phyloP scores from a whole-genome alignment of 805 yeast genomes.

The Candida taoyuanica region DNA sequence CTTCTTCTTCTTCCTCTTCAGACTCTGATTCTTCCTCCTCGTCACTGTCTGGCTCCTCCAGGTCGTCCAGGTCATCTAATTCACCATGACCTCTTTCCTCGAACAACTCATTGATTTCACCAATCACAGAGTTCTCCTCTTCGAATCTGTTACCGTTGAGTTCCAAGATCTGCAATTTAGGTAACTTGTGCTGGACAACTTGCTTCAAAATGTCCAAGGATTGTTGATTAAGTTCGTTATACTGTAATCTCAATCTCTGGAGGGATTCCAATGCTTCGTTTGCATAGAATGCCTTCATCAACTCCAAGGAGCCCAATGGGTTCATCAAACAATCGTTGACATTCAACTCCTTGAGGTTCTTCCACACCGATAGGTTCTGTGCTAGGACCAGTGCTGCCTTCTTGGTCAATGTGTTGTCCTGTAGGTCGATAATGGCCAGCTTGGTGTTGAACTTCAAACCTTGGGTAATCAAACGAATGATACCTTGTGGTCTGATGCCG shows the following conservation, averaged over 20 bases:
- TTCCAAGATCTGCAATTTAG: conserved; percentile 62
- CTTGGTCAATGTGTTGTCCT: conserved; percentile 89
- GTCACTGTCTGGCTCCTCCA: conserved; percentile 73
- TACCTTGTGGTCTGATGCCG: conserved; percentile 95
- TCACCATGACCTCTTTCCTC: conserved; percentile 74
- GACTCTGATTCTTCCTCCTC: conserved; percentile 51
- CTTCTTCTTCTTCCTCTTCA: conserved; percentile 36
- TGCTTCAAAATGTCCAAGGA: conserved; percentile 56
- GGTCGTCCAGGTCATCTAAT: conserved; percentile 89
- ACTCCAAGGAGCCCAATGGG: conserved; percentile 61
- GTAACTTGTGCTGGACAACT: conserved; percentile 51
- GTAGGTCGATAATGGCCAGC: conserved; percentile 73
- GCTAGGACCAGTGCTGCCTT: conserved; percentile 65
- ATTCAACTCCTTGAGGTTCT: conserved; percentile 65
- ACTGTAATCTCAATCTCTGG: conserved; percentile 68
- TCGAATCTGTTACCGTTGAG: conserved; percentile 91
- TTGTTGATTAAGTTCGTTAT: conserved; percentile 73
- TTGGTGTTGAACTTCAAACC: conserved; percentile 63
- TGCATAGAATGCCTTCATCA: conserved; percentile 46
- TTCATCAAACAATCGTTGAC: conserved; percentile 87
- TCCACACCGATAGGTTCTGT: conserved; percentile 57
- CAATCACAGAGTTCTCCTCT: conserved; percentile 75
- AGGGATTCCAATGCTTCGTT: conserved; percentile 39
- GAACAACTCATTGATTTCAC: conserved; percentile 55
- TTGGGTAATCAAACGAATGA: conserved; percentile 61